Percentiles rank a stretch among this genome's conserved stretches.
Conservation (phyloP, 1,284 basidiomycete species). For the Ceraceosorus guamensis region DNA sequence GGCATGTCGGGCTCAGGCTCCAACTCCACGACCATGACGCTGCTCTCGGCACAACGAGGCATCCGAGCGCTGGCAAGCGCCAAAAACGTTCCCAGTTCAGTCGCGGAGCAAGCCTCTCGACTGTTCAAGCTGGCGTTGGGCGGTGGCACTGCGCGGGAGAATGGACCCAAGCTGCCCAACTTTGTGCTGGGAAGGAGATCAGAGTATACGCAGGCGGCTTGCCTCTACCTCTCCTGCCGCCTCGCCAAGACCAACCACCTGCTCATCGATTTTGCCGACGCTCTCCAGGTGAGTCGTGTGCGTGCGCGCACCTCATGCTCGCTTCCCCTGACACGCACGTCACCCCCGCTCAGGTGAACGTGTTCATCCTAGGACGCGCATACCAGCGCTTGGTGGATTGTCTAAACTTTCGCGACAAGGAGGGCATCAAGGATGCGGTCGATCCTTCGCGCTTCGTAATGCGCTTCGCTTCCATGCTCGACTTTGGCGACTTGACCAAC, state of each 20-base stretch:
- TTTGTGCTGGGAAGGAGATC: constrained; percentile 66
- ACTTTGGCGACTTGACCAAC: constrained; percentile 89
- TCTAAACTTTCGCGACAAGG: constrained; percentile 62
- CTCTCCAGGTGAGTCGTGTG: constrained; percentile 19
- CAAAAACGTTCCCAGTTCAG: constrained; percentile 64
- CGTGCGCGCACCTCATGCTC: constrained; percentile 5
- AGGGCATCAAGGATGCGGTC: constrained; percentile 81
- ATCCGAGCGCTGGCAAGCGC: constrained; percentile 7
- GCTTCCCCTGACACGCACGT: background rate
- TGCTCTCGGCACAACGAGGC: constrained; percentile 5
- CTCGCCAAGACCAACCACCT: constrained; percentile 85
- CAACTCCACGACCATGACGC: too few species aligned
- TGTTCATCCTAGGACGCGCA: constrained; percentile 91
- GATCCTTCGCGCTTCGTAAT: constrained; percentile 97
- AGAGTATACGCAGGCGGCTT: constrained; percentile 87
- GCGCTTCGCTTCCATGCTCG: constrained; percentile 86
- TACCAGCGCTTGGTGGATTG: constrained; percentile 89
- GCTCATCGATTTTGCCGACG: constrained; percentile 84
- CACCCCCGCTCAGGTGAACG: constrained; percentile 68
- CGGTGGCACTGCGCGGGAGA: constrained; percentile 51
- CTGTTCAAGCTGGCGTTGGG: constrained; percentile 89
- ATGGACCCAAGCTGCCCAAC: constrained; percentile 37
- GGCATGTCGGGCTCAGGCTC: background rate
- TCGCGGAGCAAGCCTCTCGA: constrained; percentile 73
- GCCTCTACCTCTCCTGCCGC: constrained; percentile 87